phyloP scores from a whole-genome alignment of 129 eudicot genomes.

The Flaveria robusta region DNA sequence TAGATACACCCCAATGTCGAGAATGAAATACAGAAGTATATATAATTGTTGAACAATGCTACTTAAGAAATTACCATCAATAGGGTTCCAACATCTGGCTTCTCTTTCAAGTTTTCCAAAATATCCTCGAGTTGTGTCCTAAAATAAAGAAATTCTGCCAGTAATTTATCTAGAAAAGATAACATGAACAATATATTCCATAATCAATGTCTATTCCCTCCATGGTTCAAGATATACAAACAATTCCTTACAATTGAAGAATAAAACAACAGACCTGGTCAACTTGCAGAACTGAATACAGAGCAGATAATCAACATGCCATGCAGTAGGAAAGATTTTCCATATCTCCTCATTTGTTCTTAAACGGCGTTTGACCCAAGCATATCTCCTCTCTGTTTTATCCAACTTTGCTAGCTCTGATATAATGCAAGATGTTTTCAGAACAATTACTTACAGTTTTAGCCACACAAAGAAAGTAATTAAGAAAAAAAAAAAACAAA shows the following conservation, averaged over 20 bases:
- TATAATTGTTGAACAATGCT: constrained; percentile 20
- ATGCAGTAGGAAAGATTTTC: constrained; percentile 94
- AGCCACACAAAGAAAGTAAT: background rate
- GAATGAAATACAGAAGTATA: constrained; percentile 1
- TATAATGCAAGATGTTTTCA: constrained; percentile 16
- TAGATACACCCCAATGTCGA: constrained; percentile 6
- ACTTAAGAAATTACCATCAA: constrained; percentile 55
- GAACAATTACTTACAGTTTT: background rate
- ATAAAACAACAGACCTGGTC: constrained; percentile 64
- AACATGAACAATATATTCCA: constrained; percentile 18
- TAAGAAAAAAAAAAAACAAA: constrained; percentile 36
- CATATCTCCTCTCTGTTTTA: constrained; percentile 86
- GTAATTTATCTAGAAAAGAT: constrained; percentile 10
- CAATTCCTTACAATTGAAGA: background rate
- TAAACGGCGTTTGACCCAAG: constrained; percentile 84
- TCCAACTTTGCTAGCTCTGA: constrained; percentile 89
- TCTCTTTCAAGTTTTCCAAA: constrained; percentile 86
- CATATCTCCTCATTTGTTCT: constrained; percentile 94
- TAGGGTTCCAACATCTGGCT: constrained; percentile 90
- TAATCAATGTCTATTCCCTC: background rate
- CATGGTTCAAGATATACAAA: constrained; percentile 5
- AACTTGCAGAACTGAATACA: constrained; percentile 99
- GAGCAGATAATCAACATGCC: constrained; percentile 93
- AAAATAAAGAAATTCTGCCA: constrained; percentile 16
- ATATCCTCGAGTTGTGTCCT: constrained; percentile 93